These are phyloP conservation scores for Kregervanrija pseudodelftensis DNA, from an alignment of 805 yeast genomes.

Conservation along the genomic window DNA sequence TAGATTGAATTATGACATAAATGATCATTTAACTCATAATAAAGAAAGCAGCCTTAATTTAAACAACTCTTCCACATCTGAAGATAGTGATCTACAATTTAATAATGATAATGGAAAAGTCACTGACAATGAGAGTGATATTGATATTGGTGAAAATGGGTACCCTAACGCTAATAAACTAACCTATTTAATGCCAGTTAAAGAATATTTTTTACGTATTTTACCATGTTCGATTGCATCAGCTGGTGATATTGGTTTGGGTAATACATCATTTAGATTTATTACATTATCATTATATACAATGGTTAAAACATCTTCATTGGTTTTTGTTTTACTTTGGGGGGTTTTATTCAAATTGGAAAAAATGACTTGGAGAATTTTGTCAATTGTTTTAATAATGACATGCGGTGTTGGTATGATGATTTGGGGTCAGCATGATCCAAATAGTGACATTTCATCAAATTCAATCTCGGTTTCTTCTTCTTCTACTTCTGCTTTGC, in stretches of 20 bases:
- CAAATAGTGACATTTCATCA: constrained; percentile 3
- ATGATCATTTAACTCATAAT: background rate
- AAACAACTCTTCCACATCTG: constrained; percentile 13
- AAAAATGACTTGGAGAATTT: constrained; percentile 57
- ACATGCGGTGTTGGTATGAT: constrained; percentile 79
- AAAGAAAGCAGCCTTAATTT: background rate
- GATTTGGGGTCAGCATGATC: constrained; percentile 51
- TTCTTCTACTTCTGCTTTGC: too few species aligned
- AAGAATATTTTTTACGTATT: constrained; percentile 45
- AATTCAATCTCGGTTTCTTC: too few species aligned
- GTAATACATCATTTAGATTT: constrained; percentile 74
- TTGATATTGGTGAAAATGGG: constrained; percentile 3
- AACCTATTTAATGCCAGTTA: constrained; percentile 24
- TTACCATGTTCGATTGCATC: constrained; percentile 83
- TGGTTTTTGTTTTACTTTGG: constrained; percentile 84
- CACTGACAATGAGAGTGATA: background rate
- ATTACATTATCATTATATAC: constrained; percentile 83
- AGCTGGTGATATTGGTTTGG: constrained; percentile 90
- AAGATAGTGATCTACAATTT: constrained; percentile 2
- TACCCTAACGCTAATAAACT: background rate
- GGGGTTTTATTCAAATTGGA: constrained; percentile 80
- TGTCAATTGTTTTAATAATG: constrained; percentile 70
- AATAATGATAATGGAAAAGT: constrained; percentile 2
- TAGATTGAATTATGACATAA: constrained; percentile 30
- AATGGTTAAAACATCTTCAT: constrained; percentile 83